phyloP scores from a whole-genome alignment of 1,284 basidiomycete species.

The Farysia itapuensis region DNA sequence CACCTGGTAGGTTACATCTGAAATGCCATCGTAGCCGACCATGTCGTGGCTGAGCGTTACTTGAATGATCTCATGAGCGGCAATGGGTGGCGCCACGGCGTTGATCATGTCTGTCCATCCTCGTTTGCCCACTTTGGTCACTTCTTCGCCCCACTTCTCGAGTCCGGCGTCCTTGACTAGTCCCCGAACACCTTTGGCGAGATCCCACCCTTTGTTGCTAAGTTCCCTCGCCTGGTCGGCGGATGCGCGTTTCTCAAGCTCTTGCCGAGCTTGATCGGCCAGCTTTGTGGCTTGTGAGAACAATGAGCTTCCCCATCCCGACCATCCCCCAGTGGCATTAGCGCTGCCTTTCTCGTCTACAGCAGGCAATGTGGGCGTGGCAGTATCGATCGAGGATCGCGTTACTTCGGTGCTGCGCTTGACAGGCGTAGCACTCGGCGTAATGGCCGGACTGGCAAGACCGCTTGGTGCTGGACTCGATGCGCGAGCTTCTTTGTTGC shows the following conservation, averaged over 20 bases:
- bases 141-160: slow-evolving; percentile 50
- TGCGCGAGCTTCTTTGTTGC: slow-evolving; percentile 16
- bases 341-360: slow-evolving; percentile 61
- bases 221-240: slow-evolving; percentile 29
- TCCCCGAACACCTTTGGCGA: slow-evolving; percentile 49
- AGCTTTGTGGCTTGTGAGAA: slow-evolving; percentile 61
- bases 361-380: not conserved
- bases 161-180: slow-evolving; percentile 47
- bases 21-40: slow-evolving; percentile 92
- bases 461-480: not conserved
- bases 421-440: slow-evolving; percentile 1
- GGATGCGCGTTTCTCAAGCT: slow-evolving; percentile 52
- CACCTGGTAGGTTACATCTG: slow-evolving; percentile 80
- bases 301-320: slow-evolving; percentile 66
- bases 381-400: not conserved
- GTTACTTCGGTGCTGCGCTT: not conserved
- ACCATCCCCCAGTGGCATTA: slow-evolving; percentile 74
- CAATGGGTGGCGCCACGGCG: slow-evolving; percentile 95
- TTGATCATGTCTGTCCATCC: slow-evolving; percentile 75
- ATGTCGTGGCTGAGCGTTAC: slow-evolving; percentile 89
- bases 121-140: slow-evolving; percentile 44
- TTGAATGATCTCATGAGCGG: slow-evolving; percentile 94
- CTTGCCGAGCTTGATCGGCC: slow-evolving; percentile 55
- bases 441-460: not conserved
- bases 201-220: slow-evolving; percentile 36